Percentiles rank a stretch among this genome's conserved stretches.
phyloP scores from a whole-genome alignment of 2,329 filamentous ascomycete species.

The Claviceps capensis region DNA sequence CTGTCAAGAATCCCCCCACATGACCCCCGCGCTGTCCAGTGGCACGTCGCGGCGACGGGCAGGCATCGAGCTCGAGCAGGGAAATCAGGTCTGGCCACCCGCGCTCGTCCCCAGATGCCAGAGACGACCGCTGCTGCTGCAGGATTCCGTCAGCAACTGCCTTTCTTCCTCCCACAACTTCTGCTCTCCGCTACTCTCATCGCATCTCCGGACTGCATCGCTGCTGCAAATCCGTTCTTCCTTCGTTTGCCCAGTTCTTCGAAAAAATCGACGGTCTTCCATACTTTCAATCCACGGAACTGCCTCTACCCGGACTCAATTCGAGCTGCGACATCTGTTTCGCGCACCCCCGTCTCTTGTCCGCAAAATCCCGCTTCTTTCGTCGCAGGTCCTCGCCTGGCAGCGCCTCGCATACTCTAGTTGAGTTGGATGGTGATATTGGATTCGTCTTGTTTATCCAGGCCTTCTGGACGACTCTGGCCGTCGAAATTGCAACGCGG shows the following conservation, averaged over 20 bases:
- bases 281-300: background rate
- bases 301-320: background rate
- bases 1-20: background rate
- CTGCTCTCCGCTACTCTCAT: background rate
- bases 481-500: background rate
- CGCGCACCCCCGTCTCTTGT: background rate
- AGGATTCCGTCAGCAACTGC: background rate
- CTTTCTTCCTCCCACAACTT: background rate
- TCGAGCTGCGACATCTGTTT: background rate
- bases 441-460: background rate
- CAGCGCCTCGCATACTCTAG: background rate
- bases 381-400: background rate
- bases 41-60: background rate
- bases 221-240: background rate
- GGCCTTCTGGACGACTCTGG: background rate
- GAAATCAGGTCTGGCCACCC: too few relatives aligned
- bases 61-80: background rate
- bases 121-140: too few relatives aligned
- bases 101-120: too few relatives aligned
- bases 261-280: background rate
- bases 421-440: background rate
- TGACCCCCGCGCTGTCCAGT: background rate
- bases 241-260: background rate
- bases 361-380: background rate
- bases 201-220: conserved; percentile 1